phyloP scores from a whole-genome alignment of 169 alveolate species.

The Cardiosporidium cionae region DNA sequence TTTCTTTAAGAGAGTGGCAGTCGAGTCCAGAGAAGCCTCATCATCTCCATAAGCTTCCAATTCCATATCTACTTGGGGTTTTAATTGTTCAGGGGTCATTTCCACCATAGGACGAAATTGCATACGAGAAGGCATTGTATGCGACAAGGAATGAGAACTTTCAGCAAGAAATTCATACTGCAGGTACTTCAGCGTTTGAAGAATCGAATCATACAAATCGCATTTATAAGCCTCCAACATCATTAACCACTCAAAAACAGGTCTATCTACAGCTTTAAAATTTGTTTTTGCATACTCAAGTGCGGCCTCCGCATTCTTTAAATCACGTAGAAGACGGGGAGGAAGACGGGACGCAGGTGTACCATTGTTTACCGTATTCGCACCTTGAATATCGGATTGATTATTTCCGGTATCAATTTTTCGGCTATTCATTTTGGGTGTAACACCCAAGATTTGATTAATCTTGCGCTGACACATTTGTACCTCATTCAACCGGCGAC shows the following conservation, averaged over 20 bases:
- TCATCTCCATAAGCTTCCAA: neutral
- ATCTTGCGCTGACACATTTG: neutral
- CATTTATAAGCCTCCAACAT: conserved; percentile 25
- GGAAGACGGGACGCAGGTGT: neutral
- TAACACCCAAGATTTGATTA: neutral
- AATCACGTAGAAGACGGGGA: neutral
- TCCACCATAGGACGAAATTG: conserved; percentile 53
- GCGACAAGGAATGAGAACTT: conserved; percentile 35
- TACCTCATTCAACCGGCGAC: neutral
- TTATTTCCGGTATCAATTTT: neutral
- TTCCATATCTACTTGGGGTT: conserved; percentile 24
- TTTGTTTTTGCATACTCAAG: conserved; percentile 10
- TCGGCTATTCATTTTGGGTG: neutral
- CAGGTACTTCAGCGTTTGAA: conserved; percentile 36
- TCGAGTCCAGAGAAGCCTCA: neutral
- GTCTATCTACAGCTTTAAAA: conserved; percentile 9
- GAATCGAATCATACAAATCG: conserved; percentile 27
- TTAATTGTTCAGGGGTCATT: conserved; percentile 44
- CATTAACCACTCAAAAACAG: conserved; percentile 35
- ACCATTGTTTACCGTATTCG: too few relatives aligned
- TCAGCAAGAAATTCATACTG: conserved; percentile 47
- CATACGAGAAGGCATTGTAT: conserved; percentile 39
- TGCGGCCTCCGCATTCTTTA: conserved; percentile 9
- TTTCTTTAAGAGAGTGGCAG: neutral
- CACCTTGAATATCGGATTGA: too few relatives aligned